Evolutionary conservation across 1,139 yeast species (phyloP).

Genomic region (Yamadazyma trypodendri): DNA sequence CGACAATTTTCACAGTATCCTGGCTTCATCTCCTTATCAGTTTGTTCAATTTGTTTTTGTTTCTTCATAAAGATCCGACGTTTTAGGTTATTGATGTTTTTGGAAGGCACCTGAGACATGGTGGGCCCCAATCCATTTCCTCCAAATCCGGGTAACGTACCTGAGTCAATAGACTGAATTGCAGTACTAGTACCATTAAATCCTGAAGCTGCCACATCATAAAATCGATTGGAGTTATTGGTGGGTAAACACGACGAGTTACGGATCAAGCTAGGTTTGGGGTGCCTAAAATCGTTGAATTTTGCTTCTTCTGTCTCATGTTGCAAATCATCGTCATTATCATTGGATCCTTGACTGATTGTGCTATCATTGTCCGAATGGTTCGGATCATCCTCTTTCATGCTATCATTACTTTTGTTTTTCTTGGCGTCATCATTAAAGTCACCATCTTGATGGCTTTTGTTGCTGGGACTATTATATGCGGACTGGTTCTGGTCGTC

Average conservation of each 20-base stretch:
- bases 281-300: constrained; percentile 14
- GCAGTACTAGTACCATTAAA: constrained; percentile 61
- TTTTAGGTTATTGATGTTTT: constrained; percentile 61
- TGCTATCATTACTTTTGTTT: constrained; percentile 3
- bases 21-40: constrained; percentile 39
- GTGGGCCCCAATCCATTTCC: constrained; percentile 75
- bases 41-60: constrained; percentile 43
- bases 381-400: not conserved
- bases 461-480: not conserved
- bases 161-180: constrained; percentile 44
- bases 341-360: constrained; percentile 15
- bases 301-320: constrained; percentile 20
- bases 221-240: constrained; percentile 39
- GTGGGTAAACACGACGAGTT: constrained; percentile 33
- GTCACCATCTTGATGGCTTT: not conserved
- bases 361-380: constrained; percentile 15
- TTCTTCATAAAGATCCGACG: constrained; percentile 48
- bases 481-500: constrained; percentile 3
- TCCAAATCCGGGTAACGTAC: constrained; percentile 22
- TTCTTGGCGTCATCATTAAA: not conserved
- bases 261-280: constrained; percentile 25
- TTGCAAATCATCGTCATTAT: constrained; percentile 13
- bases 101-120: constrained; percentile 65
- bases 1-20: constrained; percentile 96
- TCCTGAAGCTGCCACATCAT: constrained; percentile 80